These are phyloP conservation scores for Pseudogymnoascus destructans DNA, from an alignment of 2,329 filamentous ascomycete species.

Conservation along the genomic window DNA sequence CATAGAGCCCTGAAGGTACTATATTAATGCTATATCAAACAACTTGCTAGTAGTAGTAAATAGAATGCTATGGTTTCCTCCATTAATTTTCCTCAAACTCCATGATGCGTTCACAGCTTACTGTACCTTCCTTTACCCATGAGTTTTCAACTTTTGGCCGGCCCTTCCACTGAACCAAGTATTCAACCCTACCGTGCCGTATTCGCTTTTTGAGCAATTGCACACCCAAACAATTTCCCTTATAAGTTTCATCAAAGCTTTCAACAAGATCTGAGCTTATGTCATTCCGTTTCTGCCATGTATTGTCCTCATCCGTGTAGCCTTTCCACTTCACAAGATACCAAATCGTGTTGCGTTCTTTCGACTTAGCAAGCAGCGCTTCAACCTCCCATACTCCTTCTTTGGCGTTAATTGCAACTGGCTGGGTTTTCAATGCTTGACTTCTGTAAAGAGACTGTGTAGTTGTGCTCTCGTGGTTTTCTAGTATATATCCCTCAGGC, in stretches of 20 bases:
- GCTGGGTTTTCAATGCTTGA: not conserved
- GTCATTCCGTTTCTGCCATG: slow-evolving; percentile 13
- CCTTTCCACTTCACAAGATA: slow-evolving; percentile 19
- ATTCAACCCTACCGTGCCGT: slow-evolving; percentile 9
- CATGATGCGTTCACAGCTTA: slow-evolving; percentile 10
- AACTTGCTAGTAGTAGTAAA: too few species aligned
- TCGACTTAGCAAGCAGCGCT: slow-evolving; percentile 18
- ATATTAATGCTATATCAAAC: not conserved
- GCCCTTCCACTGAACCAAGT: slow-evolving; percentile 14
- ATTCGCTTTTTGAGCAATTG: slow-evolving; percentile 13
- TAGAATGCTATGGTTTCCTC: not conserved
- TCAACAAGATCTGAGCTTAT: slow-evolving; percentile 12
- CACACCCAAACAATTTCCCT: slow-evolving; percentile 13
- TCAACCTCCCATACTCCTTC: slow-evolving; percentile 12
- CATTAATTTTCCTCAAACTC: slow-evolving; percentile 10
- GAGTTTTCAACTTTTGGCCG: slow-evolving; percentile 12
- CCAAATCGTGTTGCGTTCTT: slow-evolving; percentile 14
- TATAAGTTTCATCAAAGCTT: slow-evolving; percentile 14
- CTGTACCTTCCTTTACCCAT: slow-evolving; percentile 13
- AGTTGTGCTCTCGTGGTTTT: not conserved
- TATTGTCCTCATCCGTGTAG: slow-evolving; percentile 16
- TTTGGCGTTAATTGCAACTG: not conserved
- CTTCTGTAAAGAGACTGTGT: not conserved
- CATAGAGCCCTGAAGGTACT: not conserved
- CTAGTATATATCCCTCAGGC: not conserved